phyloP scores from a whole-genome alignment of 176 grass and related monocot species.

The Oryza nivara region DNA sequence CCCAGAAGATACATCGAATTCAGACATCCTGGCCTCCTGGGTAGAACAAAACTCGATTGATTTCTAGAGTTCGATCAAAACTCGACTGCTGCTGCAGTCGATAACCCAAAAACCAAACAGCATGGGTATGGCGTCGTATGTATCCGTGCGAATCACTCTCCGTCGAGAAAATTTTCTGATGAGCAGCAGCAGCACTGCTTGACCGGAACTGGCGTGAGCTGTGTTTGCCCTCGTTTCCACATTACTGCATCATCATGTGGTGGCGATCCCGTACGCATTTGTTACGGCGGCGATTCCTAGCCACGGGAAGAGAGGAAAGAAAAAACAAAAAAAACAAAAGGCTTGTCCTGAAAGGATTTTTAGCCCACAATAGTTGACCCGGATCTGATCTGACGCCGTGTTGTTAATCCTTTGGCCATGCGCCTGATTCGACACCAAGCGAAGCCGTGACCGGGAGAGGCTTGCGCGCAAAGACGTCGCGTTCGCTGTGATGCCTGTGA shows the following conservation, averaged over 20 bases:
- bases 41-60: not conserved
- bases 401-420: not conserved
- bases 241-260: slow-evolving; percentile 9
- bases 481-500: no score
- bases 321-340: no score
- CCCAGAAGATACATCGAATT: not conserved
- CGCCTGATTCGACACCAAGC: not conserved
- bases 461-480: no score
- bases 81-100: no score
- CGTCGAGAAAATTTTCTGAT: not conserved
- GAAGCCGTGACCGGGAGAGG: no score
- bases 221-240: slow-evolving; percentile 17
- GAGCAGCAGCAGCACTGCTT: not conserved
- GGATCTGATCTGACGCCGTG: slow-evolving; percentile 3
- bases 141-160: slow-evolving; percentile 26
- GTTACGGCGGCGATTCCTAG: not conserved
- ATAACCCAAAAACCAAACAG: not conserved
- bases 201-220: slow-evolving; percentile 28
- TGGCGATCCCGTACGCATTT: slow-evolving; percentile 3
- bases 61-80: no score
- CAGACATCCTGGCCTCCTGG: not conserved
- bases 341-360: not conserved
- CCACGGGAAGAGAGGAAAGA: not conserved
- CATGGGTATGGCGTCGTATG: not conserved
- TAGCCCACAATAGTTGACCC: slow-evolving; percentile 40